phyloP scores from a whole-genome alignment of 2,329 filamentous ascomycete species.

The Exophiala lecanii-corni region DNA sequence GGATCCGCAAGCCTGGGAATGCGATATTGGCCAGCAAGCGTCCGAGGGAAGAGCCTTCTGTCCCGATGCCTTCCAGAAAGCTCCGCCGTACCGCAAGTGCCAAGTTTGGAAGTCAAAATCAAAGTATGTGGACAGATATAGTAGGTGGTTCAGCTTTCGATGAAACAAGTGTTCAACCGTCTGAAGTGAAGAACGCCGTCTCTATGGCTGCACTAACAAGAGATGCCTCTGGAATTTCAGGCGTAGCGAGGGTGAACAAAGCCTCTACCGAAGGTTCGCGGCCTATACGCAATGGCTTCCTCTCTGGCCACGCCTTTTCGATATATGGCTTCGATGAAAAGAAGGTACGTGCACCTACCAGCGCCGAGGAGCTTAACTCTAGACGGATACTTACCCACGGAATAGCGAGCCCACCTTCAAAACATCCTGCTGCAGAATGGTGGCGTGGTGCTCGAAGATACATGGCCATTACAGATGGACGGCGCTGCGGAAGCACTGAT shows the following conservation, averaged over 20 bases:
- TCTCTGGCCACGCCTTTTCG: conserved; percentile 10
- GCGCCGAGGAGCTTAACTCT: too few relatives aligned
- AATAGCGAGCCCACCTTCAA: conserved; percentile 34
- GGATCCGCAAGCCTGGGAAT: conserved; percentile 53
- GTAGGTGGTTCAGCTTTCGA: conserved; percentile 47
- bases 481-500: conserved; percentile 34
- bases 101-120: conserved; percentile 72
- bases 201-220: conserved; percentile 12
- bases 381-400: neutral
- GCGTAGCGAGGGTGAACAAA: neutral
- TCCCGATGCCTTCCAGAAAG: conserved; percentile 67
- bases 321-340: conserved; percentile 13
- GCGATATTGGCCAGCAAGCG: conserved; percentile 56
- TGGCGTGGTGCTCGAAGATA: conserved; percentile 34
- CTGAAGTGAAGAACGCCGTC: conserved; percentile 26
- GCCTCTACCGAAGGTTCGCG: too few relatives aligned
- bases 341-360: conserved; percentile 20
- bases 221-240: neutral
- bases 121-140: conserved; percentile 88
- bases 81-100: conserved; percentile 81
- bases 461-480: conserved; percentile 3
- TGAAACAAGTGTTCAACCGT: conserved; percentile 19
- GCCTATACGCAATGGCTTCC: conserved; percentile 5
- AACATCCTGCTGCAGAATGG: conserved; percentile 40
- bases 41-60: conserved; percentile 46